These are phyloP conservation scores for Rhodotorula sphaerocarpa DNA, from an alignment of 768 basidiomycete genomes.

Conservation along the genomic window DNA sequence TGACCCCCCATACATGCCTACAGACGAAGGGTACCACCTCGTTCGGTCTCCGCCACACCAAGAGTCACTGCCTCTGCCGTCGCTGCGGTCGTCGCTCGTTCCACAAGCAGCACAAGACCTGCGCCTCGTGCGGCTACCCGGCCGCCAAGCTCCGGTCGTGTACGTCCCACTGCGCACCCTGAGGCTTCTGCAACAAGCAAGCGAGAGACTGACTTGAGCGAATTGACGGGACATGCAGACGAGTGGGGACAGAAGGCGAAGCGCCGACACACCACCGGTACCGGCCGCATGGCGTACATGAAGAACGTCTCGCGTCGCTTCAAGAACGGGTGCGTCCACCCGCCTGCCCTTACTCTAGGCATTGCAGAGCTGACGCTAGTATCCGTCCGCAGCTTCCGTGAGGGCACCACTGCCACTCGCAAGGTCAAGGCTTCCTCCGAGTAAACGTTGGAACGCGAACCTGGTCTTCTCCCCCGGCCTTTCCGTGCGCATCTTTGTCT, in stretches of 20 bases:
- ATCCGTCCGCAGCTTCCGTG: constrained; percentile 49
- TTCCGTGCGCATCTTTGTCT: background rate
- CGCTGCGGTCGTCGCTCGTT: constrained; percentile 92
- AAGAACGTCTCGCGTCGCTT: constrained; percentile 87
- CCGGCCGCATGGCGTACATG: constrained; percentile 88
- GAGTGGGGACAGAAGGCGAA: constrained; percentile 99
- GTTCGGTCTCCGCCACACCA: constrained; percentile 42
- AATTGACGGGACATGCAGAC: constrained; percentile 42
- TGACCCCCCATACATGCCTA: background rate
- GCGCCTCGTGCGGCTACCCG: constrained; percentile 94
- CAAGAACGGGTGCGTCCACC: constrained; percentile 73
- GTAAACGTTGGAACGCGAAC: constrained; percentile 14
- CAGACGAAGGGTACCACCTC: constrained; percentile 39
- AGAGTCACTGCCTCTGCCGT: constrained; percentile 70
- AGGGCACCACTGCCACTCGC: constrained; percentile 87
- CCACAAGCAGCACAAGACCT: constrained; percentile 98
- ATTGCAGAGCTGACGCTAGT: too few species aligned
- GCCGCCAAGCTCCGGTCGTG: constrained; percentile 86
- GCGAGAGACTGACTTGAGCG: background rate
- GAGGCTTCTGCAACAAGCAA: background rate
- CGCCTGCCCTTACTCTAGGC: background rate
- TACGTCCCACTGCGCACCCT: constrained; percentile 3
- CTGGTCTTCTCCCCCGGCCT: background rate
- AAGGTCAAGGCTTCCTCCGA: constrained; percentile 51
- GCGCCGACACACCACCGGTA: constrained; percentile 98